Conservation (phyloP, 2,329 filamentous ascomycete species). For the Phaeosphaeria sp. region DNA sequence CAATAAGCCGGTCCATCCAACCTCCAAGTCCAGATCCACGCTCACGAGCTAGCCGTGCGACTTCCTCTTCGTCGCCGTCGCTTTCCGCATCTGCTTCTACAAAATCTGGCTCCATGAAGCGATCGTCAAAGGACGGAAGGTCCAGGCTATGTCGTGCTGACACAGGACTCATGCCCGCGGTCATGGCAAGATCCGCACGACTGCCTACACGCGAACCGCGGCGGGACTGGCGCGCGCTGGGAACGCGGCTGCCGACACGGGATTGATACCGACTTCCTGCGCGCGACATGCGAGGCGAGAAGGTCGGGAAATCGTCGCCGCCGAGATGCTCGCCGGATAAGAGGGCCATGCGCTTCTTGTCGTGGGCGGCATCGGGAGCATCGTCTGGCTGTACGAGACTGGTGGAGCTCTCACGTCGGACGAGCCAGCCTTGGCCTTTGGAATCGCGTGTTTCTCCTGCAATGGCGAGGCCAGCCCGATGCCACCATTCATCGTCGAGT, state of each 20-base stretch:
- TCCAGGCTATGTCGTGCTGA: conserved; percentile 41
- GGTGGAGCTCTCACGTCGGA: conserved; percentile 62
- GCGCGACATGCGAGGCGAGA: conserved; percentile 38
- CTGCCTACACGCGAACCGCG: conserved; percentile 44
- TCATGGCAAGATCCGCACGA: conserved; percentile 46
- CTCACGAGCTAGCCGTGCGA: conserved; percentile 58
- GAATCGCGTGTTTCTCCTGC: conserved; percentile 64
- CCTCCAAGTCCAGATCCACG: conserved; percentile 62
- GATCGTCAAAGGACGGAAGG: conserved; percentile 29
- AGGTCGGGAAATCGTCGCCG: conserved; percentile 40
- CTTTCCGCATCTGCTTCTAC: conserved; percentile 53
- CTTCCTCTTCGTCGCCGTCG: conserved; percentile 59
- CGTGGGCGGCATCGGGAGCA: conserved; percentile 40
- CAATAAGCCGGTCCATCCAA: conserved; percentile 64
- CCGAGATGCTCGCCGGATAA: conserved; percentile 43
- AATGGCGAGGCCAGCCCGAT: conserved; percentile 63
- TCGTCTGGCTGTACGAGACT: conserved; percentile 53
- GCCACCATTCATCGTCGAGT: conserved; percentile 61
- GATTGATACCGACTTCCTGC: conserved; percentile 45
- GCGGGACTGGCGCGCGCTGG: conserved; percentile 48
- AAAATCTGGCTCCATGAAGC: conserved; percentile 56
- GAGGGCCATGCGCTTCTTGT: conserved; percentile 32
- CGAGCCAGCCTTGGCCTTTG: conserved; percentile 69
- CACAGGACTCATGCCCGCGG: conserved; percentile 20
- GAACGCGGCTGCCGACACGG: conserved; percentile 46